Conservation (phyloP, 441 rosid genomes). For the Rhodomyrtus psidioides region DNA sequence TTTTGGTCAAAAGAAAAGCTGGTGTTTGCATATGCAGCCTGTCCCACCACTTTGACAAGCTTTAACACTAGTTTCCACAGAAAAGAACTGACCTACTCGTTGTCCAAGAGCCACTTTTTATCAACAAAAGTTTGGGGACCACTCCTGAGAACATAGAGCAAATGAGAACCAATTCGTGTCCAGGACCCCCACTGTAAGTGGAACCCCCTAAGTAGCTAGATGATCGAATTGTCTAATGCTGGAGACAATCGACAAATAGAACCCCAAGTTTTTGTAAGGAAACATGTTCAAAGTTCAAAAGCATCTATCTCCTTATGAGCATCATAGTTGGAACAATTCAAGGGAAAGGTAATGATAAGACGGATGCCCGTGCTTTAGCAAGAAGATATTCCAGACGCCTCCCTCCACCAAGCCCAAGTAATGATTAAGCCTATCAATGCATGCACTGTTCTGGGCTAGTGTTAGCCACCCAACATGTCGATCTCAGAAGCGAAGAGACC, state of each 20-base stretch:
- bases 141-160: not conserved
- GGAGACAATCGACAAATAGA: not conserved
- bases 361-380: not conserved
- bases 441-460: conserved; percentile 5
- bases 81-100: not conserved
- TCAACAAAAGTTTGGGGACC: conserved; percentile 11
- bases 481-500: not conserved
- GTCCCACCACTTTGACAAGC: conserved; percentile 20
- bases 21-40: conserved; percentile 13
- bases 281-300: not conserved
- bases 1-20: not conserved
- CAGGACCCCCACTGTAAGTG: not conserved
- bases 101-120: conserved; percentile 8
- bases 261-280: not conserved
- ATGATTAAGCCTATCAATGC: not conserved
- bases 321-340: not conserved
- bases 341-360: not conserved
- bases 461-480: conserved; percentile 3
- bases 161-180: not conserved
- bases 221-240: not conserved
- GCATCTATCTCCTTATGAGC: not conserved
- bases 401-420: not conserved
- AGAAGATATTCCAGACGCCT: not conserved
- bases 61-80: not conserved
- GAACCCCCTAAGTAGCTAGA: not conserved